Evolutionary conservation across 2,329 filamentous ascomycete genomes (phyloP), one percentile per base, ranked within the genome.

Genomic region (Hypoxylon rubiginosum): DNA sequence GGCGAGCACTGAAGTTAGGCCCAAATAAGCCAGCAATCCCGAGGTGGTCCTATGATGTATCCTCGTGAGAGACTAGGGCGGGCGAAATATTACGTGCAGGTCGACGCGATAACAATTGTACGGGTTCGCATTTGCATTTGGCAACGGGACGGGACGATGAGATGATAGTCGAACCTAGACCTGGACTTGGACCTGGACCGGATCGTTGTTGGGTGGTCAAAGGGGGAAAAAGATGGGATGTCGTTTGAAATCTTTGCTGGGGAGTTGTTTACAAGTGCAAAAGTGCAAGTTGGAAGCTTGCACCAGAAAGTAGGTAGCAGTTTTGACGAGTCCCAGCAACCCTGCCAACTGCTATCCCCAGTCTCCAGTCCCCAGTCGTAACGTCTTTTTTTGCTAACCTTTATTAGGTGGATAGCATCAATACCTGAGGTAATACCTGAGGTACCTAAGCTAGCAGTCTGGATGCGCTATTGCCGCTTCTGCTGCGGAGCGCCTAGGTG

Each of bases 31-130:
- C 64, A 63, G 66, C 56, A 56, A 53, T 62, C 58, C 46, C 60
- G 63, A 65, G 60, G 51, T 66, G 66, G 57, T 69, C 68, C 68
- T 67, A 66, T 67, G 66, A 71, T 70, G 57, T 66, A 67, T 63
- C 59, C 66, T 65, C 63, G 66, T 65, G 63, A 67, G 63, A 67
- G 51, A 55, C 64, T 67, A 63, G 66, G 59, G 62, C 53, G 48
- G 58, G 53, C 48, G 53, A 53, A 50, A 52, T 62, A 62, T 67
- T 36, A 62, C 57, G 64, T 66, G 61, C 57, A 71, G 58, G 57
- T 57, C 56, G 64, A 66, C 43, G 60, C 61, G 56, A 62, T 53
- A 54, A 58, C 43, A 62, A 58, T 62, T 58, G 48, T 66, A 49
- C 58, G 60, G 54, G 53, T 30, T 50, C 61, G 51, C 58, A 64